Evolutionary conservation across 73 alveolate species (phyloP), one percentile per base, ranked within the genome.

Genomic region (Durusdinium trenchii): DNA sequence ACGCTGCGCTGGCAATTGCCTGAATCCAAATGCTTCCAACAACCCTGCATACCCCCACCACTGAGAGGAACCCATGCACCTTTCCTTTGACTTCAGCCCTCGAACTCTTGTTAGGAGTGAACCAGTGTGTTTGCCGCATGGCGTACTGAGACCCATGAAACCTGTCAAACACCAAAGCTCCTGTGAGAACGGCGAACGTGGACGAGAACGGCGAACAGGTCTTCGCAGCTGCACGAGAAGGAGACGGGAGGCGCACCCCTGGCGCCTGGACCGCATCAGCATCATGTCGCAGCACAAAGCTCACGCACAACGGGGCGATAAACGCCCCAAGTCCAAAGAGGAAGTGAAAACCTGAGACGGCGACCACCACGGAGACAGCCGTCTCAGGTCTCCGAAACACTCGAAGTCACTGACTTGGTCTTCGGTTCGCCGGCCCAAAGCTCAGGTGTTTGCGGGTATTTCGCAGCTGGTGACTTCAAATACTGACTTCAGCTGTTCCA

Each of bases 271-370:
- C 97, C 1, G 86, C 97, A 3, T 51, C 87, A 9, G 18, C 73
- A 57, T 32, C 43, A 42, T 35, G 42, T 30, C 75, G 46, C 3
- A 90, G 43, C 45, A 75, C 97, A 54, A 64, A 6, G 86, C 87
- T 42, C 51, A 90, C 97, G 47, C 86, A 67, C 42, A 90, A 54
- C 38, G 97, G 97, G 16, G 97, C 97, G 54, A 90, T 54, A 54
- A 90, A 67, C 20, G 97, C 97, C n/a, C 97, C 97, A 51, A 90
- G 57, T 42, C 97, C 97, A 75, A 90, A 90, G 87, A 90, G 97
- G 87, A 90, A 90, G 54, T 90, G 97, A 57, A 90, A 90, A 51
- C 97, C 97, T 90, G 54, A n/a, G n/a, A n/a, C n/a, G n/a, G n/a
- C n/a, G n/a, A 42, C n/a, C 60, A 12, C 20, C 23, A 38, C 35